A percentile compares a stretch with the other conserved stretches of the same genome.
Conservation (phyloP, 176 grass and related monocot genomes). For the maize (Zea mays) region DNA sequence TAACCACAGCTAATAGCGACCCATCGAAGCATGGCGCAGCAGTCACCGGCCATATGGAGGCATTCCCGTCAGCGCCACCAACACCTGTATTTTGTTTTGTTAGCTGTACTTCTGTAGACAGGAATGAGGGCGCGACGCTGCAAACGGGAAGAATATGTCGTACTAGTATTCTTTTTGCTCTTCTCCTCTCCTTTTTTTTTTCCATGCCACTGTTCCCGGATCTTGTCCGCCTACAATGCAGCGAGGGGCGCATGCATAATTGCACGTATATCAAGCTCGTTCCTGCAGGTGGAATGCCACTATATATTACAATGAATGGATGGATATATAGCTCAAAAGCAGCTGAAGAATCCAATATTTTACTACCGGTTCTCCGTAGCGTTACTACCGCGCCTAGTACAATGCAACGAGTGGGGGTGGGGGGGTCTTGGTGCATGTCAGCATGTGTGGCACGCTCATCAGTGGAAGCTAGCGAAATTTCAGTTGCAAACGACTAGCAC, state of each 20-base stretch:
- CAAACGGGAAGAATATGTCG: background rate
- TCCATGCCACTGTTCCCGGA: constrained; percentile 14
- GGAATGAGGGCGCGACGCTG: background rate
- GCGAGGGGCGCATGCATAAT: background rate
- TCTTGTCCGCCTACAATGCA: constrained; percentile 40
- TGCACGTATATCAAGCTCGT: background rate
- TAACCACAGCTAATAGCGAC: too few relatives aligned
- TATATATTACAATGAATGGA: constrained; percentile 10
- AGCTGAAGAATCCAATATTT: background rate
- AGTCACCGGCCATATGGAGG: background rate
- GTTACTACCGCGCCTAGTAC: too few relatives aligned
- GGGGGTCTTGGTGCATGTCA: too few relatives aligned
- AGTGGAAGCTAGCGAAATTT: background rate
- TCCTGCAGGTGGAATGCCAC: background rate
- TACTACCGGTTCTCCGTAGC: background rate
- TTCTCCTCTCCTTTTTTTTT: background rate
- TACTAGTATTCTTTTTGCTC: constrained; percentile 18
- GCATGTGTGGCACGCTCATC: background rate
- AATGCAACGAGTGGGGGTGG: too few relatives aligned
- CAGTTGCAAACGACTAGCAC: background rate
- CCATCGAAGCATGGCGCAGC: background rate
- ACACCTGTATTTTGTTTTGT: constrained; percentile 7
- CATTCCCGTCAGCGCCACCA: background rate
- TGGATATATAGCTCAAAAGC: background rate
- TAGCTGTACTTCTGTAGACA: constrained; percentile 5